Percentiles rank a stretch among this genome's conserved stretches.
These are phyloP conservation scores for Citrus medica DNA, from an alignment of 345 rosid genomes.

Conservation along the genomic window DNA sequence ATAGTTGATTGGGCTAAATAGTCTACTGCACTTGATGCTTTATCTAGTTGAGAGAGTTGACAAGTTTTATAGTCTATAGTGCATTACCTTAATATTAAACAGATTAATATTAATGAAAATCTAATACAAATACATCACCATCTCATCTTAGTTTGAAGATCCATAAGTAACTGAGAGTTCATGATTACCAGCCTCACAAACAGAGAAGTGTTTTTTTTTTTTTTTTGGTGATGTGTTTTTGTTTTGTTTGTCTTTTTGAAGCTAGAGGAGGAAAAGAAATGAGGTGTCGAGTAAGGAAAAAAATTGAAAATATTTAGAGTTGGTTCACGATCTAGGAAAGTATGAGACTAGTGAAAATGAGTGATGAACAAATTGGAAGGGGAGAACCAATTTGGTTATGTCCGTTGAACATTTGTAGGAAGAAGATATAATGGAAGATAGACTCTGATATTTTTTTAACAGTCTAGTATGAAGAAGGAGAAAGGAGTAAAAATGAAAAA, in stretches of 20 bases:
- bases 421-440: neutral
- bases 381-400: neutral
- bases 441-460: neutral
- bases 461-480: neutral
- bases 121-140: neutral
- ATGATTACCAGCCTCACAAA: neutral
- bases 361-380: neutral
- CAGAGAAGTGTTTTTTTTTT: neutral
- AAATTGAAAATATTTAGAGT: neutral
- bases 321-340: neutral
- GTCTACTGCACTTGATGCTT: neutral
- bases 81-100: neutral
- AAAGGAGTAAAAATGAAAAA: neutral
- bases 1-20: neutral
- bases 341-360: neutral
- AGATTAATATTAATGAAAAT: neutral
- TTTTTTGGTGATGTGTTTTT: neutral
- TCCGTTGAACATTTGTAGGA: neutral
- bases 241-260: neutral
- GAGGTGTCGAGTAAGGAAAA: neutral
- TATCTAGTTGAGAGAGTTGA: neutral
- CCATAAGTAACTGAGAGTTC: neutral
- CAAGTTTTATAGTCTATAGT: neutral
- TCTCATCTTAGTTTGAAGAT: neutral
- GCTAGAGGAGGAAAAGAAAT: neutral